Evolutionary conservation across 1,284 basidiomycete genomes (phyloP), one percentile per base, ranked within the genome.

Genomic region (Exobasidium rhododendri): DNA sequence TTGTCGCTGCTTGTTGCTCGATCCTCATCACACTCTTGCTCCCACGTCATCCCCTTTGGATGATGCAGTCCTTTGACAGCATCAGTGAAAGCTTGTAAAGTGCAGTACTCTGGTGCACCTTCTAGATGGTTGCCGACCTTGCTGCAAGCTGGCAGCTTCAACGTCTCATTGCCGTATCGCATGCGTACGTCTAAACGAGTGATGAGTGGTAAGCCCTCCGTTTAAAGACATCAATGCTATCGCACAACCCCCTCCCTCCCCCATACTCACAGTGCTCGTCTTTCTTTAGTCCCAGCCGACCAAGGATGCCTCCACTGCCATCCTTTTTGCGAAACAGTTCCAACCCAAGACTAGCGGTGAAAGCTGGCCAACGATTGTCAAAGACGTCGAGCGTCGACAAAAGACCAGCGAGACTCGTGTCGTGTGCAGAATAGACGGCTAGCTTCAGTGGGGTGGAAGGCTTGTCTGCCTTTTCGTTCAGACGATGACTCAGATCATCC

Each of bases 21-120:
- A 28, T 67, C 69, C 30, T 65, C 67, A 14, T 67, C 57, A 43
- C 76, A 78, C 57, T 78, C 73, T 56, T 73, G 58, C 47, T 74
- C 73, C 62, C 72, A 67, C 4, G 60, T 63, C 56, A 63, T 64
- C 17, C 69, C 72, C 14, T 71, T 55, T n/a, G 73, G 70, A 62
- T 71, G 68, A 24, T 61, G 67, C 13, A 78, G 63, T 26, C 65
- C 58, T 47, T 77, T 67, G 53, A 72, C 68, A 31, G 75, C 64
- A 29, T 63, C 66, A 83, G 57, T 82, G 80, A 91, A 91, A 10
- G 87, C 87, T 4, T 83, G 81, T 32, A 91, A 81, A 4, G 87
- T 87, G 80, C 90, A 91, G 70, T 91, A 86, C 73, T 91, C 89
- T 0, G 89, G 89, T 7, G 83, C 83, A 1, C 88, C 89, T 2